phyloP scores from a whole-genome alignment of 1,139 yeast genomes.

The Geotrichum macrosporum region DNA sequence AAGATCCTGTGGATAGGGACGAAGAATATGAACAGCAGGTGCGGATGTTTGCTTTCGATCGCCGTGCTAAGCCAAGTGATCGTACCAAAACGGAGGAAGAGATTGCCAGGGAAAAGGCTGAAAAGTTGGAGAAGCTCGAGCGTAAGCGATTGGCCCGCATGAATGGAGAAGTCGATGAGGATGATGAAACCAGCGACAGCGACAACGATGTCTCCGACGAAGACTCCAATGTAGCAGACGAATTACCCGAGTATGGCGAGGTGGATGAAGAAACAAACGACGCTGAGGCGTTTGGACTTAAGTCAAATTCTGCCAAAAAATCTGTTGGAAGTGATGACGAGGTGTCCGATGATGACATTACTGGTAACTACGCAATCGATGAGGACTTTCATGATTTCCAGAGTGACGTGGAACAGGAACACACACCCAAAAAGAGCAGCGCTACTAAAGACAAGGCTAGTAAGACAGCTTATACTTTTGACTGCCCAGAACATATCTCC shows the following conservation, averaged over 20 bases:
- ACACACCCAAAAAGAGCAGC: conserved; percentile 10
- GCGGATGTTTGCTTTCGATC: conserved; percentile 73
- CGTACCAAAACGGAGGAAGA: conserved; percentile 93
- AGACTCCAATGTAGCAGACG: conserved; percentile 37
- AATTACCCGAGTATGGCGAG: conserved; percentile 30
- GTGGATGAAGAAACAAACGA: conserved; percentile 24
- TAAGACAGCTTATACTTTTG: conserved; percentile 46
- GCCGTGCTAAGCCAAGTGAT: conserved; percentile 93
- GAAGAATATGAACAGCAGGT: conserved; percentile 70
- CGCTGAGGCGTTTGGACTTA: conserved; percentile 28
- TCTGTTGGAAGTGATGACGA: conserved; percentile 41
- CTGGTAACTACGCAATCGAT: conserved; percentile 28
- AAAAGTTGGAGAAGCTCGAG: conserved; percentile 64
- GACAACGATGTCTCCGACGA: conserved; percentile 26
- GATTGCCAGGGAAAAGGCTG: conserved; percentile 61
- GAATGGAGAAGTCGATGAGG: conserved; percentile 63
- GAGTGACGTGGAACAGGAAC: conserved; percentile 28
- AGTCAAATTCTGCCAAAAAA: conserved; percentile 19
- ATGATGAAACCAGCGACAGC: conserved; percentile 35
- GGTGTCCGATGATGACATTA: conserved; percentile 27
- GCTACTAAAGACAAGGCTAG: conserved; percentile 23
- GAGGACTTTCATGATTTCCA: conserved; percentile 39
- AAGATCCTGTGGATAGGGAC: conserved; percentile 41
- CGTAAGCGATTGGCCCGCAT: conserved; percentile 75
- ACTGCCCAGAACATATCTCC: conserved; percentile 33